phyloP scores from a whole-genome alignment of 495 filamentous ascomycete genomes.

The Penicillium canescens region DNA sequence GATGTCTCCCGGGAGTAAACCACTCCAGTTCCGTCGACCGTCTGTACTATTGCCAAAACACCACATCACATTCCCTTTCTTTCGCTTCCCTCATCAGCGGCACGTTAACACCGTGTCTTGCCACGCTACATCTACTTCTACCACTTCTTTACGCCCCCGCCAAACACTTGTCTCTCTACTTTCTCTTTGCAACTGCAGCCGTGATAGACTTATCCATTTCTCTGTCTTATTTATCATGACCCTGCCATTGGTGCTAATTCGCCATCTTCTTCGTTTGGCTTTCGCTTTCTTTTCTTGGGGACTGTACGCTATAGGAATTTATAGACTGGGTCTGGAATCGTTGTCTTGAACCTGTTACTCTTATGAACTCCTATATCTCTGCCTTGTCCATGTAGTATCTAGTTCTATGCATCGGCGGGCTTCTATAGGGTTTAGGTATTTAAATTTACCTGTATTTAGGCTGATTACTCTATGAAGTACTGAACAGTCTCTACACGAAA shows the following conservation, averaged over 20 bases:
- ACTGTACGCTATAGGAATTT: conserved; percentile 18
- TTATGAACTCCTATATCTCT: conserved; percentile 12
- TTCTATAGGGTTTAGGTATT: no score
- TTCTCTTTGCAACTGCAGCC: conserved; percentile 8
- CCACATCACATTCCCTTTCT: conserved; percentile 11
- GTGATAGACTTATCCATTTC: conserved; percentile 29
- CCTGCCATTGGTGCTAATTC: conserved; percentile 18
- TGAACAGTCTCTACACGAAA: no score
- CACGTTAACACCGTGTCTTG: conserved; percentile 5
- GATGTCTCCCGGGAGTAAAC: conserved; percentile 90
- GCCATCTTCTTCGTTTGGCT: conserved; percentile 8
- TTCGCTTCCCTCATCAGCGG: conserved; percentile 6
- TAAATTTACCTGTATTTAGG: no score
- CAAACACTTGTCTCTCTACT: conserved; percentile 8
- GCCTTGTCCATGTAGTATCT: background rate
- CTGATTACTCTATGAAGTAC: no score
- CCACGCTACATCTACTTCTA: conserved; percentile 12
- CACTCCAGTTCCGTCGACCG: conserved; percentile 4
- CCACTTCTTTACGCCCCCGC: conserved; percentile 7
- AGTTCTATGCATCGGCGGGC: background rate
- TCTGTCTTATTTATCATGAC: conserved; percentile 19
- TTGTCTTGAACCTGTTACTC: conserved; percentile 9
- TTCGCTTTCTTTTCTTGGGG: conserved; percentile 11
- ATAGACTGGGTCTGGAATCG: conserved; percentile 22
- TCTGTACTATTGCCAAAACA: conserved; percentile 17